Conservation (phyloP, 2,329 filamentous ascomycete genomes). For the Parafenestella ontariensis region DNA sequence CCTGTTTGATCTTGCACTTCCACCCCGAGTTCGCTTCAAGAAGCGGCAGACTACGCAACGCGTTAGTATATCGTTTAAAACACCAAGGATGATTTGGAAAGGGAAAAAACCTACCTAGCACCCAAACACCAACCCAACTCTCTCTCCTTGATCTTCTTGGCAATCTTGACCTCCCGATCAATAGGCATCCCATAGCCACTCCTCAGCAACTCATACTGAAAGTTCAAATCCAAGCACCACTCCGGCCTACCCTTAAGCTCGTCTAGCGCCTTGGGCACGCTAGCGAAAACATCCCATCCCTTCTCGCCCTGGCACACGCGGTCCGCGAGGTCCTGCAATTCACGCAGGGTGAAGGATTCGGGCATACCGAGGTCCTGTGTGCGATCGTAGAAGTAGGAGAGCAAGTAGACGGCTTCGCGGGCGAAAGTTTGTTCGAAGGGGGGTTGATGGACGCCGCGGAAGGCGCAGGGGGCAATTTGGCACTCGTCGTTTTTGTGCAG, state of each 20-base stretch:
- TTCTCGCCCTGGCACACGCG: conserved; percentile 82
- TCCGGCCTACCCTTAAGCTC: conserved; percentile 86
- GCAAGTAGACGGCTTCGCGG: conserved; percentile 90
- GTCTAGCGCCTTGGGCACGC: conserved; percentile 76
- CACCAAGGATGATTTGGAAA: background rate
- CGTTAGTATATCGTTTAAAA: conserved; percentile 41
- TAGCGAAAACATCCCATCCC: conserved; percentile 81
- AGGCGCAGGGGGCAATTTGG: conserved; percentile 88
- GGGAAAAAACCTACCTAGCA: conserved; percentile 72
- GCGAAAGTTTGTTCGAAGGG: conserved; percentile 90
- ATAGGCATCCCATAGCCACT: conserved; percentile 98
- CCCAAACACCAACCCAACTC: conserved; percentile 98
- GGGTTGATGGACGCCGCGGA: conserved; percentile 96
- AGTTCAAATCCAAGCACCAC: conserved; percentile 93
- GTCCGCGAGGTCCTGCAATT: conserved; percentile 84
- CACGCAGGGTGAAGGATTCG: conserved; percentile 91
- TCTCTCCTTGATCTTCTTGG: conserved; percentile 98
- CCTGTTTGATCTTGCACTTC: conserved; percentile 83
- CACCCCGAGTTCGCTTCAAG: conserved; percentile 83
- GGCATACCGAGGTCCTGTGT: conserved; percentile 95
- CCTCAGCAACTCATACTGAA: conserved; percentile 91
- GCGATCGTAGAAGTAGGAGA: conserved; percentile 98
- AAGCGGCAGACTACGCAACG: conserved; percentile 73
- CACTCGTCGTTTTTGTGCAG: conserved; percentile 86
- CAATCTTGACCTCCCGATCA: conserved; percentile 93